These are phyloP conservation scores for Cicer arietinum DNA, from an alignment of 306 rosid genomes.

Conservation along the genomic window DNA sequence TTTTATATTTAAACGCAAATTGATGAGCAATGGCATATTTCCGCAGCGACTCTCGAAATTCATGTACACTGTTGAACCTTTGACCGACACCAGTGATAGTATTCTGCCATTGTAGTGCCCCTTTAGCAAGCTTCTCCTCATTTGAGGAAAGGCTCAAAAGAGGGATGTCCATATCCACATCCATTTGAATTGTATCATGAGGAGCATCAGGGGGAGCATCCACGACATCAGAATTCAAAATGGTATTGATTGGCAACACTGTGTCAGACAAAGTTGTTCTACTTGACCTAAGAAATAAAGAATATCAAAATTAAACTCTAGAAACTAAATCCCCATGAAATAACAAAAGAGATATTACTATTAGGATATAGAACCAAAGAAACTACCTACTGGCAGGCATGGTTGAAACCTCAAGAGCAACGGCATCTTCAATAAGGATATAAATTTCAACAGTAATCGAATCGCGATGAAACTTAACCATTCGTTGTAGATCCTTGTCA, in stretches of 20 bases:
- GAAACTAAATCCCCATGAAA: slow-evolving; percentile 26
- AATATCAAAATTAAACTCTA: slow-evolving; percentile 38
- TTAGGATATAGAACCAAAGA: slow-evolving; percentile 46
- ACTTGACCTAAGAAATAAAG: slow-evolving; percentile 76
- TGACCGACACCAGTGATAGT: slow-evolving; percentile 95
- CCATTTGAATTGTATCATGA: slow-evolving; percentile 62
- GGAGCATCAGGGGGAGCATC: slow-evolving; percentile 57
- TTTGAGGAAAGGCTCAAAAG: slow-evolving; percentile 48
- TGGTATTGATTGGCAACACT: slow-evolving; percentile 60
- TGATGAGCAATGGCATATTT: slow-evolving; percentile 97
- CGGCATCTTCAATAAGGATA: slow-evolving; percentile 66
- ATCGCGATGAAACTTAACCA: slow-evolving; percentile 81
- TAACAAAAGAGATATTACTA: slow-evolving; percentile 23
- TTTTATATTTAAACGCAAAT: slow-evolving; percentile 93
- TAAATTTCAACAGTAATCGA: slow-evolving; percentile 70
- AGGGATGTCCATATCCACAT: slow-evolving; percentile 54
- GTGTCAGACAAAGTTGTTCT: slow-evolving; percentile 96
- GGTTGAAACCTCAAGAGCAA: slow-evolving; percentile 68
- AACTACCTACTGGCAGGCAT: slow-evolving; percentile 96
- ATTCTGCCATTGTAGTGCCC: slow-evolving; percentile 94
- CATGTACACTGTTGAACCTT: slow-evolving; percentile 86
- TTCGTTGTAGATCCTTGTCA: slow-evolving; percentile 91
- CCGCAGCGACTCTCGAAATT: slow-evolving; percentile 91
- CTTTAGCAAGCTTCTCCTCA: slow-evolving; percentile 74
- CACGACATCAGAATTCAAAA: slow-evolving; percentile 43